These are phyloP conservation scores for Annulohypoxylon nitens DNA, from an alignment of 495 filamentous ascomycete species.

Conservation along the genomic window DNA sequence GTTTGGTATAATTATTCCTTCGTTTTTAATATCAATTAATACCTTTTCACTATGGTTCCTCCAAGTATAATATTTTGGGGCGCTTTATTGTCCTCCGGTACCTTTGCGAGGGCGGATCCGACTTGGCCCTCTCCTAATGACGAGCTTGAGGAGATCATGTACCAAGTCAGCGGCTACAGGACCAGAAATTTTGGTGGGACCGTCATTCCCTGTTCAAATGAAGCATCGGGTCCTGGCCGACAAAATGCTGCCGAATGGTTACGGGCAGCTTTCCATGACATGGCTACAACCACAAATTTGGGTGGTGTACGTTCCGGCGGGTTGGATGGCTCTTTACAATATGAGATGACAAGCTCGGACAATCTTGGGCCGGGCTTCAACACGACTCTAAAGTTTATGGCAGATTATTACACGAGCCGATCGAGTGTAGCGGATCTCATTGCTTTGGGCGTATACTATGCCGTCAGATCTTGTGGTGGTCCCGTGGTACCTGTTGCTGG, in stretches of 20 bases:
- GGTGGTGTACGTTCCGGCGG: slow-evolving; percentile 61
- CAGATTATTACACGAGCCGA: slow-evolving; percentile 64
- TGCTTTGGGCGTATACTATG: slow-evolving; percentile 68
- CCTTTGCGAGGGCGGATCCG: slow-evolving; percentile 56
- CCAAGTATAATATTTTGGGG: slow-evolving; percentile 32
- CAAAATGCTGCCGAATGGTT: slow-evolving; percentile 72
- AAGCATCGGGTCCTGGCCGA: slow-evolving; percentile 66
- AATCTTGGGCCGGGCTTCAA: slow-evolving; percentile 71
- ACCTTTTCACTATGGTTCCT: slow-evolving; percentile 24
- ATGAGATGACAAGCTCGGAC: slow-evolving; percentile 67
- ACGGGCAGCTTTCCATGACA: slow-evolving; percentile 73
- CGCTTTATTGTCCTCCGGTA: slow-evolving; percentile 31
- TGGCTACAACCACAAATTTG: slow-evolving; percentile 64
- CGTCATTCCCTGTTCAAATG: slow-evolving; percentile 70
- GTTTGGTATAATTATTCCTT: slow-evolving; percentile 13
- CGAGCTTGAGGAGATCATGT: slow-evolving; percentile 74
- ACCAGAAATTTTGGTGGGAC: slow-evolving; percentile 66
- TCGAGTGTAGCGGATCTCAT: slow-evolving; percentile 69
- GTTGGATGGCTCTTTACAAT: slow-evolving; percentile 71
- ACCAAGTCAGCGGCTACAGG: slow-evolving; percentile 66
- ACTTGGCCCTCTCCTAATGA: slow-evolving; percentile 72
- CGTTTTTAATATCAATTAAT: slow-evolving; percentile 29
- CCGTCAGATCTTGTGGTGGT: slow-evolving; percentile 70
- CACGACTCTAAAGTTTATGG: slow-evolving; percentile 67
- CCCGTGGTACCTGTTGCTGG: slow-evolving; percentile 67